These are phyloP conservation scores for Silene uniflora DNA, from an alignment of 148 eudicot genomes.

Conservation along the genomic window DNA sequence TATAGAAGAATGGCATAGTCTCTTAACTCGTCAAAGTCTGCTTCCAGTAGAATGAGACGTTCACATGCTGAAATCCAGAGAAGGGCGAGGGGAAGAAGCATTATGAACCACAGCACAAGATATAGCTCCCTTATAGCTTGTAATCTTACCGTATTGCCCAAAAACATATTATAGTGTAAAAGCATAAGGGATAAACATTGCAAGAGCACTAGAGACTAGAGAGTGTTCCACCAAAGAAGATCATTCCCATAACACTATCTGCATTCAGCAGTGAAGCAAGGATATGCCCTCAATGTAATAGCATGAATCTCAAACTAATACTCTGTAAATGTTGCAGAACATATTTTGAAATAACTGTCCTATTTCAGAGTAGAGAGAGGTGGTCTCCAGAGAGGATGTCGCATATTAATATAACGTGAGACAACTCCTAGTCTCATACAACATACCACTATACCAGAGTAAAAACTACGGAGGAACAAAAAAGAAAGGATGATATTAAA, in stretches of 20 bases:
- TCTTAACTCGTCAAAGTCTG: constrained; percentile 61
- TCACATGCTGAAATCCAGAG: constrained; percentile 60
- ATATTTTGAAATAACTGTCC: background rate
- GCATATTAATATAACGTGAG: too few relatives aligned
- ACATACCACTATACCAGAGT: too few relatives aligned
- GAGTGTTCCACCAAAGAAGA: background rate
- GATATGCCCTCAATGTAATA: background rate
- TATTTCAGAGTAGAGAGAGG: background rate
- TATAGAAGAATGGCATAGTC: constrained; percentile 79
- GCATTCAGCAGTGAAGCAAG: background rate
- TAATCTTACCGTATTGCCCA: background rate
- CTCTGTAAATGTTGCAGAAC: background rate
- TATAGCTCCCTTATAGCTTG: background rate
- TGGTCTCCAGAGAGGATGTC: too few relatives aligned
- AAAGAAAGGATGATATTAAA: too few relatives aligned
- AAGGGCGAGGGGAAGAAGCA: background rate
- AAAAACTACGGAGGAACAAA: too few relatives aligned
- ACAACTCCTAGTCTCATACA: too few relatives aligned
- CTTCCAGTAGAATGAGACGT: constrained; percentile 69
- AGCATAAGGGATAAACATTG: background rate
- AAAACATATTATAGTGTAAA: background rate
- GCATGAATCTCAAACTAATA: background rate
- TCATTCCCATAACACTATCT: background rate
- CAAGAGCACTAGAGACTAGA: background rate
- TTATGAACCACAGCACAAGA: background rate